phyloP scores from a whole-genome alignment of 352 stramenopile species.

The Globisporangium carolinianum region DNA sequence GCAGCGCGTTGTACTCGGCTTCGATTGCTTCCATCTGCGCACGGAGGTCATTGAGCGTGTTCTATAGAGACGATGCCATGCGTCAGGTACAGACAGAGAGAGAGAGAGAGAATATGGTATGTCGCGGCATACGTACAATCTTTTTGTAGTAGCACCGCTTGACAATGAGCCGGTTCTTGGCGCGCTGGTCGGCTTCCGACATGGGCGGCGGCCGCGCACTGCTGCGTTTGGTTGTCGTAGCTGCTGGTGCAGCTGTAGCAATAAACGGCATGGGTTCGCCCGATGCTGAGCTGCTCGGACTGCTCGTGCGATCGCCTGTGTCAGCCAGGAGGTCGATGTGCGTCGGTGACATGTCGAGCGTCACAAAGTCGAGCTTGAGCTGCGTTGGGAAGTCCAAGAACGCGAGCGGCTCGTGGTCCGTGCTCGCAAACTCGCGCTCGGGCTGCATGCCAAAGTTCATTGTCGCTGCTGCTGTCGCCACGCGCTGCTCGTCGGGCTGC shows the following conservation, averaged over 20 bases:
- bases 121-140: slow-evolving; percentile 34
- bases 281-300: slow-evolving; percentile 1
- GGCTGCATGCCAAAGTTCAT: slow-evolving; percentile 9
- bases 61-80: slow-evolving; percentile 18
- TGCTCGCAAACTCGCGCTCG: slow-evolving; percentile 7
- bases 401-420: slow-evolving; percentile 12
- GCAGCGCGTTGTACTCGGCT: slow-evolving; percentile 26
- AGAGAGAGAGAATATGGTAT: too few relatives aligned
- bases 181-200: slow-evolving; percentile 42
- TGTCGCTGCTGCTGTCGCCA: neutral
- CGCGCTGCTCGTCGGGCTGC: neutral
- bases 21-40: slow-evolving; percentile 32
- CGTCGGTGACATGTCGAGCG: slow-evolving; percentile 14
- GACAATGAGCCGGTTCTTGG: slow-evolving; percentile 65
- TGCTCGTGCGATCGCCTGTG: slow-evolving; percentile 1
- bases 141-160: slow-evolving; percentile 80
- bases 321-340: slow-evolving; percentile 5
- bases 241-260: neutral
- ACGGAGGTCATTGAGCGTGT: slow-evolving; percentile 51
- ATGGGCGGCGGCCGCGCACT: slow-evolving; percentile 26
- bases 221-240: slow-evolving; percentile 17
- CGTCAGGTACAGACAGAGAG: neutral
- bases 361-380: slow-evolving; percentile 18
- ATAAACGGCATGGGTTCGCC: neutral
- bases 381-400: slow-evolving; percentile 9